These are phyloP conservation scores for Barbatosphaeria neglecta DNA, from an alignment of 495 filamentous ascomycete genomes.

Conservation along the genomic window DNA sequence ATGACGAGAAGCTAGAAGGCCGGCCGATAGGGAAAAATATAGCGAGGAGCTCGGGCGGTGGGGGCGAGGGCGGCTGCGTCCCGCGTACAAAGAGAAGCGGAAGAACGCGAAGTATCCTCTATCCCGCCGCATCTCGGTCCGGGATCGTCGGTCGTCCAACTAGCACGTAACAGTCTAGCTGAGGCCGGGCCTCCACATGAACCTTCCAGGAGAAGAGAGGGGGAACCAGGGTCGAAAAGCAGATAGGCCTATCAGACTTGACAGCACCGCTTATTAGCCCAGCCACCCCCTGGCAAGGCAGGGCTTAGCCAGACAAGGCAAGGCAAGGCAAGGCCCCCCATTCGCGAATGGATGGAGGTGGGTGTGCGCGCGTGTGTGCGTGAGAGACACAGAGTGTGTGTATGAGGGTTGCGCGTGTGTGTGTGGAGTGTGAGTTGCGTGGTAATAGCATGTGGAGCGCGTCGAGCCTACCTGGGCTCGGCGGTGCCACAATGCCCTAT, in stretches of 20 bases:
- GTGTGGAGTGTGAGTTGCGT: background rate
- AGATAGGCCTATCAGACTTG: background rate
- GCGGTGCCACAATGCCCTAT: background rate
- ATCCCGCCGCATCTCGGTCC: background rate
- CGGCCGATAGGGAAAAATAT: too few species aligned
- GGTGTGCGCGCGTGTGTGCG: background rate
- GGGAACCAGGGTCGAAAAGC: background rate
- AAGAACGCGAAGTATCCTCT: background rate
- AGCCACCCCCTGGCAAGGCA: too few species aligned
- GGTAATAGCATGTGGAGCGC: too few species aligned
- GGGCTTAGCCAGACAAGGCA: too few species aligned
- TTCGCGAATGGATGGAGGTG: background rate
- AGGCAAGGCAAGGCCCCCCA: too few species aligned
- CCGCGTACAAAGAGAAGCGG: too few species aligned
- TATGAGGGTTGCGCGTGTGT: background rate
- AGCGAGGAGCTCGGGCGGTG: too few species aligned
- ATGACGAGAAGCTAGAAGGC: too few species aligned
- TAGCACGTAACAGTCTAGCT: background rate
- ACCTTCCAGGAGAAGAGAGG: background rate
- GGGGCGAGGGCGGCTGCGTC: too few species aligned
- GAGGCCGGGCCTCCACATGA: background rate
- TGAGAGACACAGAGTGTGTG: background rate
- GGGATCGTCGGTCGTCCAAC: background rate
- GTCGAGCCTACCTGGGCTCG: too few species aligned
- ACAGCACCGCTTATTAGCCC: background rate